Conservation (phyloP, 768 basidiomycete species). For the Scleroderma citrinum region DNA sequence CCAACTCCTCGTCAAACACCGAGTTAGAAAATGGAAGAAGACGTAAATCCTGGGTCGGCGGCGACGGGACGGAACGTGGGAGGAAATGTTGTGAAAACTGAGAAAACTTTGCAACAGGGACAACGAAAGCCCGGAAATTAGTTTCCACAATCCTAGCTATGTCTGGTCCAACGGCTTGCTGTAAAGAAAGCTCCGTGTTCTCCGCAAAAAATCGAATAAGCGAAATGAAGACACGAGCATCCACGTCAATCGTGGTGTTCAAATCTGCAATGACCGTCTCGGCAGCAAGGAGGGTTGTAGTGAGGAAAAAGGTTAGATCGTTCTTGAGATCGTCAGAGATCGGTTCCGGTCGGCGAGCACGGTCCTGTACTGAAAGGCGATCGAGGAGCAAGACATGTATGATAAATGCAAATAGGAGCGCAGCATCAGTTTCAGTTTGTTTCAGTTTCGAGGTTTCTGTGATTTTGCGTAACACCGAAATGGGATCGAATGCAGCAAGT, state of each 20-base stretch:
- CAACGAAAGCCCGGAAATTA: conserved; percentile 16
- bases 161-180: conserved; percentile 25
- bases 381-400: conserved; percentile 36
- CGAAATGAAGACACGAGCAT: conserved; percentile 45
- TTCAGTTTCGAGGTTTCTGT: conserved; percentile 6
- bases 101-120: conserved; percentile 15
- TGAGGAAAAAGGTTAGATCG: conserved; percentile 38
- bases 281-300: conserved; percentile 29
- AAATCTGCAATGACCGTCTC: conserved; percentile 19
- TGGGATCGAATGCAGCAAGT: not conserved
- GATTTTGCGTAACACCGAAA: conserved; percentile 8
- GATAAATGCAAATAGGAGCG: conserved; percentile 33
- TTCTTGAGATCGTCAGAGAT: conserved; percentile 25
- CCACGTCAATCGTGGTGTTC: conserved; percentile 38
- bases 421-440: conserved; percentile 1
- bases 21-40: conserved; percentile 38
- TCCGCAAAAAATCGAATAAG: conserved; percentile 36
- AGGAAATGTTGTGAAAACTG: conserved; percentile 17
- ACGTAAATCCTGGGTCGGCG: not conserved
- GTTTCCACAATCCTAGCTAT: conserved; percentile 17
- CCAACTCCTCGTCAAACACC: conserved; percentile 38
- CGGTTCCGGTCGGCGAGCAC: conserved; percentile 30
- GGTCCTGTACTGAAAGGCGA: conserved; percentile 31
- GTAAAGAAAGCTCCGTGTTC: conserved; percentile 14
- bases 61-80: conserved; percentile 3